Evolutionary conservation across 2,329 filamentous ascomycete genomes (phyloP).

Genomic region (Mariannaea sp.): DNA sequence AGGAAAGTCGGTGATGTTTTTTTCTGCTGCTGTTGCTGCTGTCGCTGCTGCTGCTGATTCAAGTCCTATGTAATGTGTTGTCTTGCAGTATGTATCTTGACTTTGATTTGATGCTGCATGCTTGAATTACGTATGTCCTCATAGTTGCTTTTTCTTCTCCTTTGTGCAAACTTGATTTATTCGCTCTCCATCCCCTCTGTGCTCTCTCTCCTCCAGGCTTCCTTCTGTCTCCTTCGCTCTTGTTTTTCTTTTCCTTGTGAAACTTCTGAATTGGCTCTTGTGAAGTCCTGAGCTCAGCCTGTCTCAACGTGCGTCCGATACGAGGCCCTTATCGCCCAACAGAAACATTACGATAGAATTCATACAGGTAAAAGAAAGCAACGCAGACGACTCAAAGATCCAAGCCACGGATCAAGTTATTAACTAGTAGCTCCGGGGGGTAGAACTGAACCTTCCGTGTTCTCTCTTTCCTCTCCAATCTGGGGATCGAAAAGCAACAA

Average conservation of each 20-base stretch:
- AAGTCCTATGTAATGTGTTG: too few relatives aligned
- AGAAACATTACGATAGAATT: background rate
- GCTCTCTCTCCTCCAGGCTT: conserved; percentile 11
- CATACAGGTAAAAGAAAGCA: background rate
- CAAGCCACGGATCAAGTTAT: too few relatives aligned
- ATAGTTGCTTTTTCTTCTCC: background rate
- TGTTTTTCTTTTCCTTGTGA: conserved; percentile 8
- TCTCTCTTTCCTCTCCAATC: background rate
- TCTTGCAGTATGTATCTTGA: background rate
- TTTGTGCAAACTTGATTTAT: too few relatives aligned
- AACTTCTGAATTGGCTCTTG: background rate
- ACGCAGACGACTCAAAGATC: background rate
- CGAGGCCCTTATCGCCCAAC: background rate
- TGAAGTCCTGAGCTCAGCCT: background rate
- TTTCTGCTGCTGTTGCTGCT: too few relatives aligned
- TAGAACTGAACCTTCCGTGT: too few relatives aligned
- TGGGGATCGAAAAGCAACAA: background rate
- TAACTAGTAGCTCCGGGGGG: too few relatives aligned
- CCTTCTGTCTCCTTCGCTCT: conserved; percentile 1
- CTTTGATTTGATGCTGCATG: conserved; percentile 4
- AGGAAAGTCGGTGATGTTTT: conserved; percentile 1
- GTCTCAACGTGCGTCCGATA: background rate
- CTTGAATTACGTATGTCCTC: conserved; percentile 6
- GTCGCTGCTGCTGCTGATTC: too few relatives aligned
- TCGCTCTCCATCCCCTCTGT: background rate